Evolutionary conservation across 768 basidiomycete species (phyloP).

Genomic region (Lentinula guzmanii): DNA sequence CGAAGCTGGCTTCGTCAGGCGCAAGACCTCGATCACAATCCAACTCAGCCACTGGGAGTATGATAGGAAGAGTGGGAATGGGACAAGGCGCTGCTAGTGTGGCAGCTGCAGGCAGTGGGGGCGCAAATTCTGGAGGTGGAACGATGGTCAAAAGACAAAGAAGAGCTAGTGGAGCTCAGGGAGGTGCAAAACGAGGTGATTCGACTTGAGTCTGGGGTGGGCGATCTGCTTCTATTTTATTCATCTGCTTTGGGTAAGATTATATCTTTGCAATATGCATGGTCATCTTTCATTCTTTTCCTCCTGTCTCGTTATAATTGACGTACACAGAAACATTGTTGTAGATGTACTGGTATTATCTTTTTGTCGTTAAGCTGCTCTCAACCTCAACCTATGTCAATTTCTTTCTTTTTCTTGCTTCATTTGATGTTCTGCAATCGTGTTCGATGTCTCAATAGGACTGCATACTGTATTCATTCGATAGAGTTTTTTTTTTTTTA

Average conservation of each 20-base stretch:
- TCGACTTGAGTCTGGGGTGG: neutral
- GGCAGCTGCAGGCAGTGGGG: constrained; percentile 21
- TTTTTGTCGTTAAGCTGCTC: constrained; percentile 7
- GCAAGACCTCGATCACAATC: constrained; percentile 72
- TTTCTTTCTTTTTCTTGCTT: constrained; percentile 5
- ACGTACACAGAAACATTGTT: constrained; percentile 18
- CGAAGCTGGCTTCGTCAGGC: constrained; percentile 72
- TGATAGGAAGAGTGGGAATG: constrained; percentile 12
- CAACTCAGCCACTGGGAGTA: constrained; percentile 37
- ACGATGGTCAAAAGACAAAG: constrained; percentile 73
- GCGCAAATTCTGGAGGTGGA: constrained; percentile 24
- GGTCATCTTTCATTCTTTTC: constrained; percentile 7
- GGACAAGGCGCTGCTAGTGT: constrained; percentile 17
- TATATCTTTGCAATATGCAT: constrained; percentile 5
- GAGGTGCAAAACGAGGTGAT: constrained; percentile 21
- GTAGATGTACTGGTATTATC: constrained; percentile 30
- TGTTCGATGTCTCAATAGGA: neutral
- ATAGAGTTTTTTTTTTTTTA: neutral
- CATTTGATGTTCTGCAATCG: constrained; percentile 9
- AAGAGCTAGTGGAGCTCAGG: constrained; percentile 52
- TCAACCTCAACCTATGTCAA: constrained; percentile 4
- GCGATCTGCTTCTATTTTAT: constrained; percentile 9
- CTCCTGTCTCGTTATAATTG: constrained; percentile 9
- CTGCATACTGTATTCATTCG: neutral
- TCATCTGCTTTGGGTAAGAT: constrained; percentile 7